Percentiles rank a stretch among this genome's conserved stretches.
phyloP scores from a whole-genome alignment of 2,329 filamentous ascomycete species.

The Blumeriella jaapii region DNA sequence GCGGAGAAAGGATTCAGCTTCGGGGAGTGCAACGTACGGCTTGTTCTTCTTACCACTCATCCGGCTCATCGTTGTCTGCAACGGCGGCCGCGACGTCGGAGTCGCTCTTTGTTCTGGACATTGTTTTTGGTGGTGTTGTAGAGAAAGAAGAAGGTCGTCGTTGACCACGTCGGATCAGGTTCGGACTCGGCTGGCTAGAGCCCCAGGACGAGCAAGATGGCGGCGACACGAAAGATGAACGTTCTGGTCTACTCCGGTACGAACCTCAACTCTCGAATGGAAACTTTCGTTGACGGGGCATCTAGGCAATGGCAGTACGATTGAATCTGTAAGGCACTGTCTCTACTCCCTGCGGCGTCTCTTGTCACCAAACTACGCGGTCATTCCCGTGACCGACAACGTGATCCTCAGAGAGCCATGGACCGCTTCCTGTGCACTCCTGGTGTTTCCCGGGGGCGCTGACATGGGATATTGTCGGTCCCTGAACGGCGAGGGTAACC shows the following conservation, averaged over 20 bases:
- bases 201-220: constrained; percentile 36
- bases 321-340: constrained; percentile 82
- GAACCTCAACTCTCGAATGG: constrained; percentile 5
- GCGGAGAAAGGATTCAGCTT: constrained; percentile 14
- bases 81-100: constrained; percentile 27
- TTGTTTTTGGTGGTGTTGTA: constrained; percentile 14
- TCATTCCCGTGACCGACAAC: constrained; percentile 70
- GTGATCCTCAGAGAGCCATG: constrained; percentile 86
- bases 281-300: constrained; percentile 1
- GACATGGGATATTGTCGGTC: constrained; percentile 83
- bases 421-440: constrained; percentile 71
- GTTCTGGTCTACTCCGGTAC: constrained; percentile 86
- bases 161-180: too few species aligned
- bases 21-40: constrained; percentile 13
- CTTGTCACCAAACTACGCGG: constrained; percentile 82
- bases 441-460: constrained; percentile 90
- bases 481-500: constrained; percentile 80
- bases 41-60: constrained; percentile 64
- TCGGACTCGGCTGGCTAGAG: constrained; percentile 18
- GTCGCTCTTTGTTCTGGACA: constrained; percentile 25
- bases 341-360: constrained; percentile 77
- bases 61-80: constrained; percentile 73
- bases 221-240: constrained; percentile 63
- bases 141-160: too few species aligned
- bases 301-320: constrained; percentile 70